Evolutionary conservation across 2,329 filamentous ascomycete species (phyloP).

Genomic region (Colletotrichum agaves): DNA sequence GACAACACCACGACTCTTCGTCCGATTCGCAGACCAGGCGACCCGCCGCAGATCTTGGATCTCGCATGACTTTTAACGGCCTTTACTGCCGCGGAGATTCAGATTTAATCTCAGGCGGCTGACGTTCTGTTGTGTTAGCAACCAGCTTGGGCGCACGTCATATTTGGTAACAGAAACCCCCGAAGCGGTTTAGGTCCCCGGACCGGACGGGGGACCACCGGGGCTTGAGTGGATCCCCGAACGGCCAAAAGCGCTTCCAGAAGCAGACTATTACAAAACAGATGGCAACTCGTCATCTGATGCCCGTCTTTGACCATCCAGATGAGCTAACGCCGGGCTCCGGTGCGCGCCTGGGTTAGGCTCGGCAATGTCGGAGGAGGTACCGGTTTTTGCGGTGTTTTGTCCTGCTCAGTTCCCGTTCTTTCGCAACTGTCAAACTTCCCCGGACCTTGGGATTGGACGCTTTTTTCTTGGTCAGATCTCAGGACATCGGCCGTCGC

Average conservation of each 20-base stretch:
- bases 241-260: conserved; percentile 4
- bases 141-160: conserved; percentile 34
- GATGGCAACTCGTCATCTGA: conserved; percentile 25
- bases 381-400: neutral
- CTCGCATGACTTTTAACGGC: conserved; percentile 23
- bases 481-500: neutral
- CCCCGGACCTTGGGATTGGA: neutral
- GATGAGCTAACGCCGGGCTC: neutral
- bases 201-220: conserved; percentile 23
- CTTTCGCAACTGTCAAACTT: neutral
- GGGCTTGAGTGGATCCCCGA: conserved; percentile 21
- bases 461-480: neutral
- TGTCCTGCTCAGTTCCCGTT: neutral
- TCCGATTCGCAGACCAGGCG: conserved; percentile 4
- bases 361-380: neutral
- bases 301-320: conserved; percentile 13
- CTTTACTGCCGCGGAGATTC: conserved; percentile 43
- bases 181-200: conserved; percentile 36
- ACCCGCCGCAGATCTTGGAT: neutral
- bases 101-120: conserved; percentile 33
- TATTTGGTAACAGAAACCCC: conserved; percentile 45
- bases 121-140: conserved; percentile 16
- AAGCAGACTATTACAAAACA: conserved; percentile 35
- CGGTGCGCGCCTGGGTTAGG: conserved; percentile 2
- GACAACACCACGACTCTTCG: neutral